These are phyloP conservation scores for Wallacemonas sp. DNA, from an alignment of 208 protist species.

Conservation along the genomic window DNA sequence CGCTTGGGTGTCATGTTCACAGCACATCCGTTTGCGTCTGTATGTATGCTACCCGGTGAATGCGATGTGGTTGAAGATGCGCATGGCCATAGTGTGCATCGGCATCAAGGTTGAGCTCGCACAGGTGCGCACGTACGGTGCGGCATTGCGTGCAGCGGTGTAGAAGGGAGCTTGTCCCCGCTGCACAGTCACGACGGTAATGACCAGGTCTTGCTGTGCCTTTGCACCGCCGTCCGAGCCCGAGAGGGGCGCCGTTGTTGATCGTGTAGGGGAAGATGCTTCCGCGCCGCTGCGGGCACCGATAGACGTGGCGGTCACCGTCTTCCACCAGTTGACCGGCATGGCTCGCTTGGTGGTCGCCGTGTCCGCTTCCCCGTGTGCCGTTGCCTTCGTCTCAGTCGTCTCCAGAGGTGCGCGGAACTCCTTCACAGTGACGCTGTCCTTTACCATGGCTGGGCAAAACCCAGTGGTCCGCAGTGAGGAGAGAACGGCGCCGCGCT, in stretches of 20 bases:
- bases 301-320: not conserved
- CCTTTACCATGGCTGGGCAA: constrained; percentile 83
- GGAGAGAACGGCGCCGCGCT: constrained; percentile 28
- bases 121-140: constrained; percentile 72
- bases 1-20: too few species aligned
- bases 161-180: constrained; percentile 81
- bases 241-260: not conserved
- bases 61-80: constrained; percentile 45
- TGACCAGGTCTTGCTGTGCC: constrained; percentile 28
- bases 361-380: not conserved
- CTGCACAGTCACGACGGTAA: constrained; percentile 65
- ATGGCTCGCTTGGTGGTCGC: constrained; percentile 17
- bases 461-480: constrained; percentile 67
- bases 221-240: not conserved
- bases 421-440: constrained; percentile 51
- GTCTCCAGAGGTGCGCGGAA: constrained; percentile 53
- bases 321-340: constrained; percentile 79
- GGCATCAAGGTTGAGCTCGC: constrained; percentile 78
- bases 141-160: constrained; percentile 33
- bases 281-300: too few species aligned
- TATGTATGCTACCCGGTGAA: not conserved
- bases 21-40: too few species aligned
- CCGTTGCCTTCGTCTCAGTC: too few species aligned
- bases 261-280: too few species aligned
- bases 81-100: constrained; percentile 34